These are phyloP conservation scores for Podaxis sp. DNA, from an alignment of 768 basidiomycete species.

Conservation along the genomic window DNA sequence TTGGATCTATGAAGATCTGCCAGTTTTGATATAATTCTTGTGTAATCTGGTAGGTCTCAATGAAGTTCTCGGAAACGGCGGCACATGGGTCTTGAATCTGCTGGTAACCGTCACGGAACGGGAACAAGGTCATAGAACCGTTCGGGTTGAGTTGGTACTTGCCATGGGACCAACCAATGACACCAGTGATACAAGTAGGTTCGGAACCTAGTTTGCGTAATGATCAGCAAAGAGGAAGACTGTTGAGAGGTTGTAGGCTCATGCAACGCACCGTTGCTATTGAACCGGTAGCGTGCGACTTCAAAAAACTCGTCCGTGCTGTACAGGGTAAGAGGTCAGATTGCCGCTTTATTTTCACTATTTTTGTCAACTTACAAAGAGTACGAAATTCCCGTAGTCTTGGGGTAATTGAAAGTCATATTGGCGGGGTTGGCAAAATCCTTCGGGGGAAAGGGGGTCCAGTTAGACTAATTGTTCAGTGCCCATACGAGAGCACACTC, in stretches of 20 bases:
- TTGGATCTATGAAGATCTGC: slow-evolving; percentile 71
- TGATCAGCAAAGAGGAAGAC: neutral
- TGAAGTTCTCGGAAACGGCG: slow-evolving; percentile 75
- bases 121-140: slow-evolving; percentile 75
- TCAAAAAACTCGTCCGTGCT: slow-evolving; percentile 80
- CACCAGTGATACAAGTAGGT: slow-evolving; percentile 88
- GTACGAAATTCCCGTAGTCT: slow-evolving; percentile 82
- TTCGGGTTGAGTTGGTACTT: slow-evolving; percentile 65
- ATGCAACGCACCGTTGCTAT: slow-evolving; percentile 67
- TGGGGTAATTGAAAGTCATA: slow-evolving; percentile 79
- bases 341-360: neutral
- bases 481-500: slow-evolving; percentile 34
- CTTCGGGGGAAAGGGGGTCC: slow-evolving; percentile 37
- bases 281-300: slow-evolving; percentile 87
- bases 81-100: slow-evolving; percentile 95
- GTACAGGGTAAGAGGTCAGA: slow-evolving; percentile 36
- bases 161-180: slow-evolving; percentile 91
- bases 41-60: slow-evolving; percentile 79
- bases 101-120: slow-evolving; percentile 87
- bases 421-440: slow-evolving; percentile 85
- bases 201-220: slow-evolving; percentile 52
- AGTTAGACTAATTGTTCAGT: slow-evolving; percentile 9
- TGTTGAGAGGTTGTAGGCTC: neutral
- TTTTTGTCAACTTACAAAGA: slow-evolving; percentile 71
- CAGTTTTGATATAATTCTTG: slow-evolving; percentile 59